phyloP scores from a whole-genome alignment of 495 filamentous ascomycete genomes.

The Chaetomidium leptoderma region DNA sequence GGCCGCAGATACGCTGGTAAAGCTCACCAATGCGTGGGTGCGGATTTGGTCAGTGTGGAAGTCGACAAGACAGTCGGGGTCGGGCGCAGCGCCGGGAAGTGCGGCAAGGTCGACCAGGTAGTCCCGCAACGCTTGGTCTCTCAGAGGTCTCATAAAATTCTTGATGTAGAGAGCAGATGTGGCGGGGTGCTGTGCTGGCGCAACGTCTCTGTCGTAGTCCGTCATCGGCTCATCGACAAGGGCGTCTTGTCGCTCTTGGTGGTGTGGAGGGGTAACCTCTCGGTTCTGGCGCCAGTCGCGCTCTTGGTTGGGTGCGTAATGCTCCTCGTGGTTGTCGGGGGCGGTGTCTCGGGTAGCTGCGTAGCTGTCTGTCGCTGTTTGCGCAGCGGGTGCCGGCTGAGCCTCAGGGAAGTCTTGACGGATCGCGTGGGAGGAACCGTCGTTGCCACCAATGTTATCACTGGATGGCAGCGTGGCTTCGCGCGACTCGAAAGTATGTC shows the following conservation, averaged over 20 bases:
- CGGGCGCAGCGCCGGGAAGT: constrained; percentile 45
- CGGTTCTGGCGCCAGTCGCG: background rate
- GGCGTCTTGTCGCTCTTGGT: background rate
- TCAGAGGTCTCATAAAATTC: constrained; percentile 84
- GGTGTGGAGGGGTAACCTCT: background rate
- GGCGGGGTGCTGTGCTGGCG: constrained; percentile 73
- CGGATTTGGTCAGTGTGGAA: constrained; percentile 82
- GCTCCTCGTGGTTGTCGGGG: background rate
- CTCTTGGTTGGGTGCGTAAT: background rate
- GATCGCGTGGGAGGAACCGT: constrained; percentile 1
- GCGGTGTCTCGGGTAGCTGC: constrained; percentile 14
- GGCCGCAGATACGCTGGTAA: constrained; percentile 63
- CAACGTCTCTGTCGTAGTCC: constrained; percentile 42
- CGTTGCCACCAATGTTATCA: too few relatives aligned
- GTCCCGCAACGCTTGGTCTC: constrained; percentile 55
- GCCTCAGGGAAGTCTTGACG: background rate
- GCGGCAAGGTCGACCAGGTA: constrained; percentile 67
- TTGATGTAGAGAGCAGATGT: constrained; percentile 87
- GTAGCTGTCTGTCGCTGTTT: background rate
- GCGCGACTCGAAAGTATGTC: constrained; percentile 2
- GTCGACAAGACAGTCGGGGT: constrained; percentile 53
- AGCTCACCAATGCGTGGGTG: constrained; percentile 79
- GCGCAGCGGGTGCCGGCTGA: background rate
- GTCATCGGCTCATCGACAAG: constrained; percentile 11
- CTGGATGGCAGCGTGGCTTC: too few relatives aligned